A percentile compares a stretch with the other conserved stretches of the same genome.
phyloP scores from a whole-genome alignment of 1,284 basidiomycete species.

The Prillingera fragicola region DNA sequence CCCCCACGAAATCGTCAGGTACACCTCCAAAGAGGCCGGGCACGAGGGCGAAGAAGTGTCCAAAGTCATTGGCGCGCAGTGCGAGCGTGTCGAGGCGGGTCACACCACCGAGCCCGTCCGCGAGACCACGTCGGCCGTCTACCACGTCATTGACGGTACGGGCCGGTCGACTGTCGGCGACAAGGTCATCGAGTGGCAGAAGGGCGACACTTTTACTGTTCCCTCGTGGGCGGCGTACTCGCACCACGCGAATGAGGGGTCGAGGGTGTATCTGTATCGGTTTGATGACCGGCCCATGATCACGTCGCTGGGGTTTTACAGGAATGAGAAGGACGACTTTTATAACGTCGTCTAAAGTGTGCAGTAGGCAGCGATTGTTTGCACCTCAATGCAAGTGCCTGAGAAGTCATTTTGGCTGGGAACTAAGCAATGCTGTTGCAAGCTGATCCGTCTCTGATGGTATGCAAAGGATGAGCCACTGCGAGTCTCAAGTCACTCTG shows the following conservation, averaged over 20 bases:
- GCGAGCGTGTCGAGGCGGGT: constrained; percentile 19
- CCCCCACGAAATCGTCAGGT: constrained; percentile 14
- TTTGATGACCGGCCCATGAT: constrained; percentile 24
- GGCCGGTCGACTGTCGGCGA: constrained; percentile 15
- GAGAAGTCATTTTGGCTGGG: not conserved
- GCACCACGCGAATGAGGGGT: constrained; percentile 12
- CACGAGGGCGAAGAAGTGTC: constrained; percentile 21
- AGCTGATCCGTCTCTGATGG: too few species aligned
- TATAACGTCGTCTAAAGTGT: constrained; percentile 9
- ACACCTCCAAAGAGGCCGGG: constrained; percentile 12
- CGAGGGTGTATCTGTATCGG: constrained; percentile 18
- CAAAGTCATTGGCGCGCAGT: constrained; percentile 19
- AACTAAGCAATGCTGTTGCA: not conserved
- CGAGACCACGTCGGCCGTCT: constrained; percentile 17
- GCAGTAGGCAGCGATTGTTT: not conserved
- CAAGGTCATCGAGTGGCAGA: constrained; percentile 16
- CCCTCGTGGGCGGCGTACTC: constrained; percentile 17
- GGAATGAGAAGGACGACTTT: constrained; percentile 21
- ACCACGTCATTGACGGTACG: constrained; percentile 21
- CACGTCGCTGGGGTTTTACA: constrained; percentile 17
- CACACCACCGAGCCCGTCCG: not conserved
- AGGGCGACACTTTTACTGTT: constrained; percentile 23
- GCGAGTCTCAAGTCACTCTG: too few species aligned
- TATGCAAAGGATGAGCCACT: too few species aligned
- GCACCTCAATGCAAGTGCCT: too few species aligned